Conservation (phyloP, 164 flowering plant genomes). For the Cinnamomum chago region DNA sequence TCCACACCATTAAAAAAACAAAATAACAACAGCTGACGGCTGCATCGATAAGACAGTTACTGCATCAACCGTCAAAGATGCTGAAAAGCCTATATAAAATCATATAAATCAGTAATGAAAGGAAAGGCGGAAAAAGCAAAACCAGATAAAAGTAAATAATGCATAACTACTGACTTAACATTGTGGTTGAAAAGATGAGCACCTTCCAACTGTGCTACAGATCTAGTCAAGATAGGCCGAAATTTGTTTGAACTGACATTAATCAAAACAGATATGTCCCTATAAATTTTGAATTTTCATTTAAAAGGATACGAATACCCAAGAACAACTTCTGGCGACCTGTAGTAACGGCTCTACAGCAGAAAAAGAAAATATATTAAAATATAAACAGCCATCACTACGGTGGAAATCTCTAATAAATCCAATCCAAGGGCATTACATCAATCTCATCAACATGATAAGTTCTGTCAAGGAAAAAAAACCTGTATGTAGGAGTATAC, state of each 20-base stretch:
- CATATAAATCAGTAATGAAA: neutral
- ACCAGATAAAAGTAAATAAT: neutral
- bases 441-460: neutral
- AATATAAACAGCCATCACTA: neutral
- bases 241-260: neutral
- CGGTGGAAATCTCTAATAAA: neutral
- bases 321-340: slow-evolving; percentile 99
- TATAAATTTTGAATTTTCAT: neutral
- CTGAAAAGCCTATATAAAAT: neutral
- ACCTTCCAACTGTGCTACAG: neutral
- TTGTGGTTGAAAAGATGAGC: neutral
- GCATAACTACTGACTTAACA: too few relatives aligned
- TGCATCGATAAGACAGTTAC: neutral
- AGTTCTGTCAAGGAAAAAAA: slow-evolving; percentile 1
- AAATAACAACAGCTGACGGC: neutral
- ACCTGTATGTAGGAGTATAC: slow-evolving; percentile 99
- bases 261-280: neutral
- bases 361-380: slow-evolving; percentile 13
- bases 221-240: neutral
- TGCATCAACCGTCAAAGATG: neutral
- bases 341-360: slow-evolving; percentile 94
- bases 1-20: neutral
- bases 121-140: neutral
- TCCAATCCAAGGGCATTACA: neutral
- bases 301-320: slow-evolving; percentile 95